phyloP scores from a whole-genome alignment of 2,329 filamentous ascomycete genomes.

The Sporothrix euskadiensis region DNA sequence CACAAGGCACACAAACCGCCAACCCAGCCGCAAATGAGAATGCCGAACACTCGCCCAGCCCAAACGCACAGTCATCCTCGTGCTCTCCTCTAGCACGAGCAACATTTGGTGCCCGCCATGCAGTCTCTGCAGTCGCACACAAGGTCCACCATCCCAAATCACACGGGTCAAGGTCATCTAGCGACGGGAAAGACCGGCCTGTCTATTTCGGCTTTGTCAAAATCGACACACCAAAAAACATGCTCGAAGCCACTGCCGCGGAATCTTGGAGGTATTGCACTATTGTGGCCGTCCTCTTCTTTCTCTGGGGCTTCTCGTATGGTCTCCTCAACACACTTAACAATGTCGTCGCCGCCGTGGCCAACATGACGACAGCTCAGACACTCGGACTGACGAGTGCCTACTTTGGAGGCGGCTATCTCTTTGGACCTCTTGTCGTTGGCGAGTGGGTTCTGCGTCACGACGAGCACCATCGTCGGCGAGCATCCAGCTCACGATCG shows the following conservation, averaged over 20 bases:
- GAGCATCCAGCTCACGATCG: constrained; percentile 35
- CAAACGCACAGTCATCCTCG: background rate
- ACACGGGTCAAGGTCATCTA: background rate
- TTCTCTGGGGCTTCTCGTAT: constrained; percentile 85
- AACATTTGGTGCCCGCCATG: background rate
- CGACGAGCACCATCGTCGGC: constrained; percentile 59
- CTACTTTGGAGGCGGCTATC: constrained; percentile 71
- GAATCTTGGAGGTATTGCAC: constrained; percentile 72
- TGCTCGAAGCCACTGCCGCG: constrained; percentile 62
- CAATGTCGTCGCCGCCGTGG: constrained; percentile 63
- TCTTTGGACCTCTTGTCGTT: constrained; percentile 68
- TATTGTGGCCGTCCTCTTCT: constrained; percentile 77
- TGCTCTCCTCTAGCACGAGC: background rate
- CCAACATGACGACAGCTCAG: constrained; percentile 61
- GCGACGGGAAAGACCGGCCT: background rate
- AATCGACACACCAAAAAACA: constrained; percentile 67
- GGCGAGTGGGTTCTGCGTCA: constrained; percentile 70
- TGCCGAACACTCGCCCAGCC: background rate
- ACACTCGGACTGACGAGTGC: constrained; percentile 67
- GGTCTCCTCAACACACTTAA: constrained; percentile 83
- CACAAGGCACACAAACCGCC: too few relatives aligned
- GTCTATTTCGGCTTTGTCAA: constrained; percentile 70
- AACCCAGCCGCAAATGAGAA: too few relatives aligned
- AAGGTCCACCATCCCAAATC: background rate
- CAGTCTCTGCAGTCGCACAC: background rate